phyloP scores from a whole-genome alignment of 1,139 yeast genomes.

The Kurtzmaniella quercitrusa region DNA sequence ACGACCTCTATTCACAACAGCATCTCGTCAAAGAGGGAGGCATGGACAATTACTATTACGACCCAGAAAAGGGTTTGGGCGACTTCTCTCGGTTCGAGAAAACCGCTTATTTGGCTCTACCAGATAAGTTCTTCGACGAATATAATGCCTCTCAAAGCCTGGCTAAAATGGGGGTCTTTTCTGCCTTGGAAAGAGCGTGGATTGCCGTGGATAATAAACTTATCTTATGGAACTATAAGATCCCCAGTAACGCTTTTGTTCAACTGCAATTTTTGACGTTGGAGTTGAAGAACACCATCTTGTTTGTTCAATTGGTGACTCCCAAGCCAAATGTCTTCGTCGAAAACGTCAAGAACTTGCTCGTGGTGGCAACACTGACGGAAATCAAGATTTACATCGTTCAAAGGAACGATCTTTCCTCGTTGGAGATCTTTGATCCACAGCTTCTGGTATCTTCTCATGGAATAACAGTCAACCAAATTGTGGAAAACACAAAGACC shows the following conservation, averaged over 20 bases:
- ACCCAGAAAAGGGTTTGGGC: constrained; percentile 37
- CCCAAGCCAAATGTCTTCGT: constrained; percentile 83
- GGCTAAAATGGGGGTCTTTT: constrained; percentile 79
- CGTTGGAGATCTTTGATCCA: constrained; percentile 73
- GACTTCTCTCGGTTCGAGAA: constrained; percentile 77
- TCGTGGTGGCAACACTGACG: constrained; percentile 75
- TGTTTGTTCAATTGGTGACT: constrained; percentile 68
- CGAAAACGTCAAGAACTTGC: constrained; percentile 64
- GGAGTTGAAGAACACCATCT: constrained; percentile 67
- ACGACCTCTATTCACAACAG: constrained; percentile 40
- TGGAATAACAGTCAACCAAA: constrained; percentile 69
- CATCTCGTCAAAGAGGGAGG: constrained; percentile 35
- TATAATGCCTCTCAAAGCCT: constrained; percentile 63
- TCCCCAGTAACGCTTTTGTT: constrained; percentile 48
- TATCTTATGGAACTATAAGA: constrained; percentile 76
- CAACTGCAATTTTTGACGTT: constrained; percentile 69
- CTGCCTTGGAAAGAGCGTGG: constrained; percentile 85
- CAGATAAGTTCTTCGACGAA: constrained; percentile 79
- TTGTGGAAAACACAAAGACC: constrained; percentile 56
- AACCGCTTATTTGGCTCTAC: constrained; percentile 64
- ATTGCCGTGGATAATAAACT: constrained; percentile 78
- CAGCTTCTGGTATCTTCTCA: constrained; percentile 76
- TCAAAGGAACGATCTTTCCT: constrained; percentile 47
- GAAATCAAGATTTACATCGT: constrained; percentile 78
- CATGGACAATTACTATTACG: constrained; percentile 43